These are phyloP conservation scores for Gossypium davidsonii DNA, from an alignment of 441 rosid genomes.

Conservation along the genomic window DNA sequence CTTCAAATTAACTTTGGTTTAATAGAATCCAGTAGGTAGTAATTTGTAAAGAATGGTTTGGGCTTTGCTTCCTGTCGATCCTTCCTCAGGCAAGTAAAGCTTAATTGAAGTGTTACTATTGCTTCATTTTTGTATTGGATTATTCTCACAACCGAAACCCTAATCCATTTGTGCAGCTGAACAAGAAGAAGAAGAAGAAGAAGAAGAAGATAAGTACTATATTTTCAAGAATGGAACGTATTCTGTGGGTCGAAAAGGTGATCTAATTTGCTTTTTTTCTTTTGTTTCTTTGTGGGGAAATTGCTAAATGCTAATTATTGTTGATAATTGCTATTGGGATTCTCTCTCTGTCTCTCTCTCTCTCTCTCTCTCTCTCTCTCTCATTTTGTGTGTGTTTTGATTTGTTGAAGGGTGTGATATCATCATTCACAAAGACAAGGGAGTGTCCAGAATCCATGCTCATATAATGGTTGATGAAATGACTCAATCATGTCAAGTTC, in stretches of 20 bases:
- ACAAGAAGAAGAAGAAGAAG: neutral
- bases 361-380: too few relatives aligned
- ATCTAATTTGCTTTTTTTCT: neutral
- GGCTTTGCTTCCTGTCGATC: slow-evolving; percentile 69
- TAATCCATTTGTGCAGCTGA: slow-evolving; percentile 31
- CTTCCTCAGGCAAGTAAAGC: slow-evolving; percentile 45
- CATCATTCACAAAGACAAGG: slow-evolving; percentile 71
- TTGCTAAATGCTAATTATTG: neutral
- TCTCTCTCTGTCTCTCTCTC: too few relatives aligned
- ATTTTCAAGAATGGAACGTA: slow-evolving; percentile 59
- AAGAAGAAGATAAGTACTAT: slow-evolving; percentile 63
- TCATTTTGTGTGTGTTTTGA: neutral
- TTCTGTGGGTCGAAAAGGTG: slow-evolving; percentile 87
- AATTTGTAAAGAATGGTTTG: slow-evolving; percentile 55
- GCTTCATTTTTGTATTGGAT: neutral
- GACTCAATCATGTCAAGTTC: slow-evolving; percentile 31
- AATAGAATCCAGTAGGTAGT: neutral
- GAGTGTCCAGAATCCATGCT: slow-evolving; percentile 81
- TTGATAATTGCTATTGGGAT: neutral
- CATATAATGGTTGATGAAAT: slow-evolving; percentile 60
- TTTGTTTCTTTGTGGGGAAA: neutral
- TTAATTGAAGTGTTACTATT: neutral
- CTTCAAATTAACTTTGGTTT: neutral
- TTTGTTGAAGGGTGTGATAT: slow-evolving; percentile 65
- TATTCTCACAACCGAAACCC: neutral